Evolutionary conservation across 2,329 filamentous ascomycete species (phyloP), one percentile per base, ranked within the genome.

Genomic region (Colletotrichum plurivorum): DNA sequence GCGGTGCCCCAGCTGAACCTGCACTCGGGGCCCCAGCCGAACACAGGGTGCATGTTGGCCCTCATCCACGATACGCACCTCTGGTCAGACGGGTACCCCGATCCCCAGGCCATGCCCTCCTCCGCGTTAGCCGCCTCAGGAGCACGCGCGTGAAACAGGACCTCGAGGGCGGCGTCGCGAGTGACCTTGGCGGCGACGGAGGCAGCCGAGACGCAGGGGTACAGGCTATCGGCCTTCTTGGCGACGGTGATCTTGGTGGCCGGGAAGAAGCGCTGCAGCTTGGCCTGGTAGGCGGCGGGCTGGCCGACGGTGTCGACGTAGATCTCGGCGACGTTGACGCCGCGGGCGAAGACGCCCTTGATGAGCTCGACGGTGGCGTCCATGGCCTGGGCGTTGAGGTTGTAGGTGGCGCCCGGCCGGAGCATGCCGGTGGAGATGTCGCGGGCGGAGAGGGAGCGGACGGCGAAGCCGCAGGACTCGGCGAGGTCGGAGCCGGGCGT

Each of bases 101-200:
- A 97, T 0, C 96, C 96, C 94, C 96, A 98, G 5, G 76, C 82
- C 80, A 84, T 82, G 27, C 83, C 84, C 16, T 85, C 83, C 2
- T 78, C 78, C 18, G 77, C 76, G 18, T 75, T 77, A 5, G 71
- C 75, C 10, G 73, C 80, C 55, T 78, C 78, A 5, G 61, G 71
- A 41, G 73, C 73, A 43, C 77, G 78, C 2, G 78, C 79, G 69
- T 89, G 85, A 76, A 93, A 95, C 49, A 95, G 86, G 3, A 92
- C 89, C 76, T 98, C 95, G 25, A 98, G 86, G 5, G 94, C 94
- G 2, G 92, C 93, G 81, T 99, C 96, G 72, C 96, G 87, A 13
- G 96, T 98, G 36, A 99, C 96, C 81, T 99, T 99, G 62, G 96
- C 96, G 79, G 93, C 97, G 3, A 99, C 94, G 71, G 93, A 96